A percentile compares a stretch with the other conserved stretches of the same genome.
These are phyloP conservation scores for Rhytidiadelphus loreus DNA, from an alignment of 225 moss, liverwort and hornwort genomes.

Conservation along the genomic window DNA sequence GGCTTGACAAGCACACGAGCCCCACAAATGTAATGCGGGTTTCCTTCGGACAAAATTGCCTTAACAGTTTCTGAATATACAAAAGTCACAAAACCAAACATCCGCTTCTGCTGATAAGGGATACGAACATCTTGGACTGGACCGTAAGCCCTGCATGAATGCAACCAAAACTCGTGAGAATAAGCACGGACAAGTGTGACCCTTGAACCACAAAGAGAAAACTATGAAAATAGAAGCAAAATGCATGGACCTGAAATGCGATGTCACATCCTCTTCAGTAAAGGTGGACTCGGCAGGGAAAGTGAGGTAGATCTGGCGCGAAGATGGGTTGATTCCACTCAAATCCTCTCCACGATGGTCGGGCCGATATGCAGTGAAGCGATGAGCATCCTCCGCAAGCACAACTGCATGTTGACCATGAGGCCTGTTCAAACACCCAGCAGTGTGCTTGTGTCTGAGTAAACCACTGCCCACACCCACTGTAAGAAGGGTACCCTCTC, in stretches of 20 bases:
- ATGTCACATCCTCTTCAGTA: constrained; percentile 92
- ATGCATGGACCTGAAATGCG: constrained; percentile 71
- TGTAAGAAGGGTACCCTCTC: constrained; percentile 96
- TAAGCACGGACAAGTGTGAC: background rate
- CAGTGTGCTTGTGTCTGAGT: constrained; percentile 99
- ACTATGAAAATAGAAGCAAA: background rate
- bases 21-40: constrained; percentile 96
- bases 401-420: constrained; percentile 99
- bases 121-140: constrained; percentile 96
- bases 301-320: constrained; percentile 96
- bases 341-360: constrained; percentile 89
- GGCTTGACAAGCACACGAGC: constrained; percentile 97
- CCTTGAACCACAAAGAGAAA: background rate
- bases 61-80: constrained; percentile 99
- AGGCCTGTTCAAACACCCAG: constrained; percentile 99
- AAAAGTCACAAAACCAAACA: constrained; percentile 99
- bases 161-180: background rate
- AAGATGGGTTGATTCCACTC: constrained; percentile 94
- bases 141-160: constrained; percentile 77
- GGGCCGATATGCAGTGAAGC: constrained; percentile 87
- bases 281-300: constrained; percentile 97
- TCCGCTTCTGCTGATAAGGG: constrained; percentile 94
- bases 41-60: constrained; percentile 96
- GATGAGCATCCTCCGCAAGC: constrained; percentile 99
- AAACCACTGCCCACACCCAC: constrained; percentile 96